Evolutionary conservation across 2,329 filamentous ascomycete species (phyloP).

Genomic region (Ceratocystis alfenasii): DNA sequence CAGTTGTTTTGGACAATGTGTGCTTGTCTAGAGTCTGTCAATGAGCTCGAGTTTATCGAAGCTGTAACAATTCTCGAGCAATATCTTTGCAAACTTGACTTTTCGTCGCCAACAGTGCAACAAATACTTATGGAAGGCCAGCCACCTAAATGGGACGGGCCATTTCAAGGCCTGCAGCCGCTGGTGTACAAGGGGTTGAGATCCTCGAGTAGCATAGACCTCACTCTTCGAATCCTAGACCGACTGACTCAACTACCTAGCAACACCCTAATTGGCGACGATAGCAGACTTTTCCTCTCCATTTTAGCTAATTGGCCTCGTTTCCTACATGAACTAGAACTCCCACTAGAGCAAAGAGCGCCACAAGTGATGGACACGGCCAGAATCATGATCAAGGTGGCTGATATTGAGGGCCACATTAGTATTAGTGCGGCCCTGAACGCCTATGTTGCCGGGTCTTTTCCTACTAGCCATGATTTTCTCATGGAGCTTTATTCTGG

Average conservation of each 20-base stretch:
- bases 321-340: slow-evolving; percentile 69
- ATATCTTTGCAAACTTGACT: slow-evolving; percentile 71
- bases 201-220: slow-evolving; percentile 69
- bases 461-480: slow-evolving; percentile 61
- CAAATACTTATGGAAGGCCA: slow-evolving; percentile 62
- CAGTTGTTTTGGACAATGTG: slow-evolving; percentile 97
- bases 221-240: slow-evolving; percentile 66
- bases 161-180: slow-evolving; percentile 74
- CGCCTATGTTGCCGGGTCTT: slow-evolving; percentile 55
- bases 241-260: slow-evolving; percentile 67
- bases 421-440: slow-evolving; percentile 58
- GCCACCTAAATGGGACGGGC: slow-evolving; percentile 77
- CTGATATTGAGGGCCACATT: slow-evolving; percentile 57
- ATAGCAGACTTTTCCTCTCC: slow-evolving; percentile 70
- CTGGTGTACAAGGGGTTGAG: slow-evolving; percentile 85
- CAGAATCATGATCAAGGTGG: slow-evolving; percentile 56
- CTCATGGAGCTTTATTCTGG: slow-evolving; percentile 60
- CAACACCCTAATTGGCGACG: slow-evolving; percentile 68
- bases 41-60: slow-evolving; percentile 88
- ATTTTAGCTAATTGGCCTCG: slow-evolving; percentile 85
- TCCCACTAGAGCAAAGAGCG: slow-evolving; percentile 42
- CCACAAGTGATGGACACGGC: slow-evolving; percentile 46
- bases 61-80: slow-evolving; percentile 84
- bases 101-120: slow-evolving; percentile 54
- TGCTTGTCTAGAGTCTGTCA: slow-evolving; percentile 90